Evolutionary conservation across 2,329 filamentous ascomycete genomes (phyloP).

Genomic region (Pleomassaria siparia): DNA sequence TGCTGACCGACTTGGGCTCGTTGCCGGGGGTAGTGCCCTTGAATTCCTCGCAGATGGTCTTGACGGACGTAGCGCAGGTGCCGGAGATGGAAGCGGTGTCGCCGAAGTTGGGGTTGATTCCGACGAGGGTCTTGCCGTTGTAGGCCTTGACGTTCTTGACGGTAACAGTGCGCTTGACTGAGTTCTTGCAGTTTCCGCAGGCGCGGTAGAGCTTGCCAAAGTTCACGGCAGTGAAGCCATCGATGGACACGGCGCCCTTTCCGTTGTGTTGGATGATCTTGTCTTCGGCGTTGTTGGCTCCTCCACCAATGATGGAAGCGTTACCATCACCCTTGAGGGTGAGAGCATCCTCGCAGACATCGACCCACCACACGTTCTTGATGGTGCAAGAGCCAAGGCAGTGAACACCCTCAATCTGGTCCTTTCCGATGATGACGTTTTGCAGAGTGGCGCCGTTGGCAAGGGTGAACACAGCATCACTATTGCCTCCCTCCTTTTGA

Average conservation of each 20-base stretch:
- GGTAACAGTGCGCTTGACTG: constrained; percentile 46
- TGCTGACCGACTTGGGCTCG: constrained; percentile 32
- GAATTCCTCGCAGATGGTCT: constrained; percentile 40
- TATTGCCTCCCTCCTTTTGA: constrained; percentile 48
- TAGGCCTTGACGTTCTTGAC: constrained; percentile 50
- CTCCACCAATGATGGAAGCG: constrained; percentile 44
- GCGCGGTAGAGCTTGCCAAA: constrained; percentile 50
- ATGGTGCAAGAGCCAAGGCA: constrained; percentile 53
- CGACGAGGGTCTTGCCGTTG: constrained; percentile 47
- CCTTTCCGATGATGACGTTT: constrained; percentile 58
- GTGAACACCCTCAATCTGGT: constrained; percentile 55
- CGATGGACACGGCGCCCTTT: constrained; percentile 42
- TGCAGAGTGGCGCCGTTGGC: constrained; percentile 54
- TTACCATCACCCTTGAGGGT: constrained; percentile 41
- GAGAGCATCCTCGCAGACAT: constrained; percentile 43
- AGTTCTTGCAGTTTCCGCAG: constrained; percentile 54
- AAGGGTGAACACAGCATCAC: constrained; percentile 57
- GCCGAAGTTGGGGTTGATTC: constrained; percentile 57
- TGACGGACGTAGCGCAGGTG: constrained; percentile 31
- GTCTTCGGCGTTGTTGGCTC: constrained; percentile 42
- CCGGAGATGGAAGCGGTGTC: constrained; percentile 45
- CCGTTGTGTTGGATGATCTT: constrained; percentile 48
- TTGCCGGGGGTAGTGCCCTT: constrained; percentile 31
- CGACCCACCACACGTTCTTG: constrained; percentile 47
- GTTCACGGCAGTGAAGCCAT: constrained; percentile 39